Evolutionary conservation across 768 basidiomycete genomes (phyloP).

Genomic region (Leucocoprinus sp.): DNA sequence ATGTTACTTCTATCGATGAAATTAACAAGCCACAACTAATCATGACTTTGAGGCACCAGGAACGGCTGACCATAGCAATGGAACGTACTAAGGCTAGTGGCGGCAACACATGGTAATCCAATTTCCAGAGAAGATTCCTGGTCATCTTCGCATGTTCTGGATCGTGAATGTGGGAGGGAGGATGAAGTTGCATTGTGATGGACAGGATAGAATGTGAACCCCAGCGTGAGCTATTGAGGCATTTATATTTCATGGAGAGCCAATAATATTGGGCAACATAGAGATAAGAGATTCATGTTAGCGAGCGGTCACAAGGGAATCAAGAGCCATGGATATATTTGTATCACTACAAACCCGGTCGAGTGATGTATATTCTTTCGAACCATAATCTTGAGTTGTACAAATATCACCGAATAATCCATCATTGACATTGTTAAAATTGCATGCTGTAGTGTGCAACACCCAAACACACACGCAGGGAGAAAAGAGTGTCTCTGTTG

Average conservation of each 20-base stretch:
- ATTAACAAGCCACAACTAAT: constrained; percentile 43
- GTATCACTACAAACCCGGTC: too few species aligned
- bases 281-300: background rate
- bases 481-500: too few species aligned
- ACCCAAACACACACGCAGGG: too few species aligned
- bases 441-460: too few species aligned
- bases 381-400: too few species aligned
- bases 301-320: background rate
- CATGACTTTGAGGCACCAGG: constrained; percentile 7
- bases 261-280: background rate
- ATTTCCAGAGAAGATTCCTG: constrained; percentile 44
- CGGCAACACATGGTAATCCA: constrained; percentile 48
- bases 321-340: too few species aligned
- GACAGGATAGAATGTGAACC: background rate
- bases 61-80: background rate
- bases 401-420: too few species aligned
- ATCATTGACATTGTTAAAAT: too few species aligned
- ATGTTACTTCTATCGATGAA: constrained; percentile 55
- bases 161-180: constrained; percentile 3
- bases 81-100: constrained; percentile 43
- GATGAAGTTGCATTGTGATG: background rate
- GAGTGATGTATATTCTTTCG: too few species aligned
- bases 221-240: background rate
- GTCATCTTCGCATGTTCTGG: constrained; percentile 24
- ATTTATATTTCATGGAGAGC: background rate